Conservation (phyloP, 2,329 filamentous ascomycete species). For the Pseudogymnoascus sp. region DNA sequence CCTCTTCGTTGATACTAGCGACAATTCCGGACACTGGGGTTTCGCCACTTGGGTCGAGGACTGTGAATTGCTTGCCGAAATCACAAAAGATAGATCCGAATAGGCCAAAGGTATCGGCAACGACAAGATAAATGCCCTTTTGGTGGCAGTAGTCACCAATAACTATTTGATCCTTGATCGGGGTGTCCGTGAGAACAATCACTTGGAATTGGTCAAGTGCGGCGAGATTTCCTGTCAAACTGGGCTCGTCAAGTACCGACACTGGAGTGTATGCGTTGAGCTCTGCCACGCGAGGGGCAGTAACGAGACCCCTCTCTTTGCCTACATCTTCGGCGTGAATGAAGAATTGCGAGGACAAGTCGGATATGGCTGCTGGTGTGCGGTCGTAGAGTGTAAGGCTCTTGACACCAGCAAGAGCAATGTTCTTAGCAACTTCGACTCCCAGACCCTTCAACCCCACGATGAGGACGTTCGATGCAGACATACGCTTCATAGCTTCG, state of each 20-base stretch:
- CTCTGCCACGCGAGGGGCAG: constrained; percentile 83
- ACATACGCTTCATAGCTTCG: constrained; percentile 98
- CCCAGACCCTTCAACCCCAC: constrained; percentile 89
- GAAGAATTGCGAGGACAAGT: constrained; percentile 97
- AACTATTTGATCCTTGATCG: constrained; percentile 69
- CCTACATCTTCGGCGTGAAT: constrained; percentile 81
- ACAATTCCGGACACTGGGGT: constrained; percentile 81
- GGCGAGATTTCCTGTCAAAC: constrained; percentile 67
- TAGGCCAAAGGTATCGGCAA: constrained; percentile 83
- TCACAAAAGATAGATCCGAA: constrained; percentile 97
- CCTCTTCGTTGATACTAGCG: constrained; percentile 81
- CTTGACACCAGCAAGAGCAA: constrained; percentile 96
- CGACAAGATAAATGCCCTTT: constrained; percentile 85
- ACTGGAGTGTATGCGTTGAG: constrained; percentile 96
- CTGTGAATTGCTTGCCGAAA: constrained; percentile 88
- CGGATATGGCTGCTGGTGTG: constrained; percentile 71
- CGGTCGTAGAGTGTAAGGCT: constrained; percentile 91
- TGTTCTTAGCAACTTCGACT: constrained; percentile 98
- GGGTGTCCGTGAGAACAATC: constrained; percentile 80
- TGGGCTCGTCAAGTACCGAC: constrained; percentile 58
- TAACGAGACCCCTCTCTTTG: constrained; percentile 80
- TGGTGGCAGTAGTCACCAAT: constrained; percentile 92
- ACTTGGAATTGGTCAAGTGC: constrained; percentile 88
- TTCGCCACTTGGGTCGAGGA: constrained; percentile 86
- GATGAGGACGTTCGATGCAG: constrained; percentile 87